These are phyloP conservation scores for Phytophthora fragariae DNA, from an alignment of 352 stramenopile species.

Conservation along the genomic window DNA sequence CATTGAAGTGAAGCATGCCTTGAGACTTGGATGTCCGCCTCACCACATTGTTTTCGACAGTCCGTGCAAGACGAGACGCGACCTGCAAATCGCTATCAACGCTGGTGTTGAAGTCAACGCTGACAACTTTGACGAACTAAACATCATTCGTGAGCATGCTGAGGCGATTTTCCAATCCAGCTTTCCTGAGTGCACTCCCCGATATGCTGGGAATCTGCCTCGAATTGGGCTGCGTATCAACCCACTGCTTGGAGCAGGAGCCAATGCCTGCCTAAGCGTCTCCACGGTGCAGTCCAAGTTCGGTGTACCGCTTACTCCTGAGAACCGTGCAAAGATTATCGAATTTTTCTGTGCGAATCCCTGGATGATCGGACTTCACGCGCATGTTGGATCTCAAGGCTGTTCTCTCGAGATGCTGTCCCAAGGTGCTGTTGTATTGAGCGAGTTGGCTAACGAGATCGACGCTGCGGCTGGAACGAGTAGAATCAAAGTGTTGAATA, in stretches of 20 bases:
- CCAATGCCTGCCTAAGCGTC: conserved; percentile 88
- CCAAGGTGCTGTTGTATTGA: conserved; percentile 69
- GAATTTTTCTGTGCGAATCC: conserved; percentile 81
- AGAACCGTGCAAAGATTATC: conserved; percentile 68
- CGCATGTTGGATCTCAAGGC: conserved; percentile 89
- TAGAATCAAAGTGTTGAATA: conserved; percentile 89
- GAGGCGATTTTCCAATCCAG: conserved; percentile 91
- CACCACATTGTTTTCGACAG: conserved; percentile 93
- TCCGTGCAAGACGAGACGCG: conserved; percentile 92
- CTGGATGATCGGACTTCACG: conserved; percentile 91
- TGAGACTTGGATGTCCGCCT: conserved; percentile 73
- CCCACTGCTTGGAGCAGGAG: conserved; percentile 89
- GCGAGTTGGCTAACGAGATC: conserved; percentile 87
- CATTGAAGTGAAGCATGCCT: conserved; percentile 82
- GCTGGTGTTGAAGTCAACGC: conserved; percentile 91
- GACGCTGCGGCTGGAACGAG: conserved; percentile 71
- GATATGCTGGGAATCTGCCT: conserved; percentile 66
- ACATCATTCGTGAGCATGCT: conserved; percentile 85
- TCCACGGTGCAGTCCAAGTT: conserved; percentile 94
- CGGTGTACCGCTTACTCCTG: conserved; percentile 75
- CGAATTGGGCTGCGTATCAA: conserved; percentile 93
- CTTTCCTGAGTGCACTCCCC: conserved; percentile 65
- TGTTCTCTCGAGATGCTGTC: conserved; percentile 90
- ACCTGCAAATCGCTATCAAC: conserved; percentile 88
- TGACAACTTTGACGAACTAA: conserved; percentile 91